These are phyloP conservation scores for Cubamyces lactineus DNA, from an alignment of 768 basidiomycete species.

Conservation along the genomic window DNA sequence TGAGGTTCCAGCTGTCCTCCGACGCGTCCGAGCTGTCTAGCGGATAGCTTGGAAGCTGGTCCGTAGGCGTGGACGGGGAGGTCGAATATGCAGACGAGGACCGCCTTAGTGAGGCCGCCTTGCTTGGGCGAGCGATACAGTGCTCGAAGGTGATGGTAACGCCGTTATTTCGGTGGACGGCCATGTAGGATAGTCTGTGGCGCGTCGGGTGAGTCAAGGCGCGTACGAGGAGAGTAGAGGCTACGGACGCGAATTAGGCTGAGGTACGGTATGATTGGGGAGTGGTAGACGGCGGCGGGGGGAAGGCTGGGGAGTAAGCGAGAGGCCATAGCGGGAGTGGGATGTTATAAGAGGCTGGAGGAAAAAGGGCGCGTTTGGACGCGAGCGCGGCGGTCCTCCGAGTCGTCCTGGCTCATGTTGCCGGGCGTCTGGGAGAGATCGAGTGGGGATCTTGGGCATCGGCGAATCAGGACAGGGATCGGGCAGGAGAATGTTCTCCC, in stretches of 20 bases:
- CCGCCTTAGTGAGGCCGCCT: slow-evolving; percentile 3
- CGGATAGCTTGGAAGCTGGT: background rate
- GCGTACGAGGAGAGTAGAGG: background rate
- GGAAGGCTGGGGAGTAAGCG: background rate
- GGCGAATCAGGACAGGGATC: slow-evolving; percentile 13
- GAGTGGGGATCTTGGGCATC: slow-evolving; percentile 9
- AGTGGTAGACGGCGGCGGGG: background rate
- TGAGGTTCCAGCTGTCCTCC: slow-evolving; percentile 41
- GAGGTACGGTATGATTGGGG: background rate
- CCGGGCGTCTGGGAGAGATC: slow-evolving; percentile 8
- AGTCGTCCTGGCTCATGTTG: background rate
- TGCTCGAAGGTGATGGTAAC: slow-evolving; percentile 25
- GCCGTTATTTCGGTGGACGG: background rate
- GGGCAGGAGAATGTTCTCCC: slow-evolving; percentile 17
- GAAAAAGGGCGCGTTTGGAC: slow-evolving; percentile 6
- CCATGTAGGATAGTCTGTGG: background rate
- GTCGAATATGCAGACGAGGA: slow-evolving; percentile 13
- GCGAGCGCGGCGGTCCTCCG: background rate
- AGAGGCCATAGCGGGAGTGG: slow-evolving; percentile 9
- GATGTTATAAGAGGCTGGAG: background rate
- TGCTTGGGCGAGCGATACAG: slow-evolving; percentile 1
- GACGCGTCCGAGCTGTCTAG: slow-evolving; percentile 9
- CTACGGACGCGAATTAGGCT: background rate
- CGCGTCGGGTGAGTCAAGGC: background rate
- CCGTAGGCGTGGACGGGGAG: slow-evolving; percentile 9